Conservation (phyloP, 2,329 filamentous ascomycete species). For the Tolypocladium album region DNA sequence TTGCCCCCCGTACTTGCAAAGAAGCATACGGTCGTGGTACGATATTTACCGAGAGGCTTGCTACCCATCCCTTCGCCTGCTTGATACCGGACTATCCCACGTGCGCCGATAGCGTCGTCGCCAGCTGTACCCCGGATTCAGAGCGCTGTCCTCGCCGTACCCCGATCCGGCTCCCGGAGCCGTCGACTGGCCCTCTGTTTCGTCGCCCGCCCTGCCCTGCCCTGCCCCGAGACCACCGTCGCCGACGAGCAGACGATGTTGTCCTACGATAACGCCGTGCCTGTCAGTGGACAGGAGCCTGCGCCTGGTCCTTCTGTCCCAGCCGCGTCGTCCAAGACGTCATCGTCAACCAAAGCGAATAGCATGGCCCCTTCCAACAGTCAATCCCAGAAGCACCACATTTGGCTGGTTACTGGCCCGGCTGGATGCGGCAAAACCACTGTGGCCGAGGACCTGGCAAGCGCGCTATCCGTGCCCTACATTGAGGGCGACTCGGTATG, state of each 20-base stretch:
- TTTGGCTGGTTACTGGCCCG: constrained; percentile 72
- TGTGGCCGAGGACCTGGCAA: constrained; percentile 54
- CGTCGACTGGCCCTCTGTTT: background rate
- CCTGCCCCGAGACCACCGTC: background rate
- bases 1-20: background rate
- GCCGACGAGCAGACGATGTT: constrained; percentile 27
- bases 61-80: background rate
- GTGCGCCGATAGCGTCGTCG: background rate
- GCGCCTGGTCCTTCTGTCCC: constrained; percentile 9
- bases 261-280: constrained; percentile 36
- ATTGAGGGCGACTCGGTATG: constrained; percentile 68
- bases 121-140: background rate
- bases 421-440: constrained; percentile 74
- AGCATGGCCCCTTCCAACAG: constrained; percentile 13
- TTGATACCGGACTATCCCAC: background rate
- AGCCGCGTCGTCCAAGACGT: constrained; percentile 2
- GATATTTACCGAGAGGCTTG: background rate
- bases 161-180: background rate
- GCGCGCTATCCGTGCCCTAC: constrained; percentile 54
- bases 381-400: constrained; percentile 40
- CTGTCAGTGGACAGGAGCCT: constrained; percentile 29
- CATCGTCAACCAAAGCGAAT: constrained; percentile 15
- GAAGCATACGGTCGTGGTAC: background rate
- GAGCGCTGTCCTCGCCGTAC: background rate
- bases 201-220: background rate